Percentiles rank a stretch among this genome's conserved stretches.
phyloP scores from a whole-genome alignment of 2,329 filamentous ascomycete genomes.

The Pseudogymnoascus sp. region DNA sequence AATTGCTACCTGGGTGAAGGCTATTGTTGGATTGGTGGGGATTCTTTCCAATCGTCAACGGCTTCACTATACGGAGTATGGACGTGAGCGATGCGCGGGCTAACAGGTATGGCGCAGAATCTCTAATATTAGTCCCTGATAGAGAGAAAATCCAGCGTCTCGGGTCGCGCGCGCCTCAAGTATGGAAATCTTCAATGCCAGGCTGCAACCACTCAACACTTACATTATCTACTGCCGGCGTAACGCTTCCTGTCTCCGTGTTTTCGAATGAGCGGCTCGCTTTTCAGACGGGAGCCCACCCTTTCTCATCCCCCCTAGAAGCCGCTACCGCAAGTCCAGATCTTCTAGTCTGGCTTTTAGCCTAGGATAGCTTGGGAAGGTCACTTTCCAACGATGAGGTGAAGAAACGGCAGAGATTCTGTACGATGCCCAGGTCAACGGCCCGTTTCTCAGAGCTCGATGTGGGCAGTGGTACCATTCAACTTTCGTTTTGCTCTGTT shows the following conservation, averaged over 20 bases:
- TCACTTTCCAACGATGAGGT: neutral
- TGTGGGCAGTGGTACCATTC: neutral
- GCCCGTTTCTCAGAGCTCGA: conserved; percentile 1
- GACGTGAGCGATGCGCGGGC: neutral
- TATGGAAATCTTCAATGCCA: neutral
- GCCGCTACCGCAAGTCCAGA: neutral
- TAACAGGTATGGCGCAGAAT: neutral
- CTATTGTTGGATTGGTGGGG: neutral
- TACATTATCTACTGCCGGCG: neutral
- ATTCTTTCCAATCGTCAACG: neutral
- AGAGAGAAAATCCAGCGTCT: neutral
- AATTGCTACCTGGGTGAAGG: neutral
- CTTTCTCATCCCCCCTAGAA: neutral
- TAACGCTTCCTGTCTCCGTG: neutral
- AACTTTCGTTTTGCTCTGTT: neutral
- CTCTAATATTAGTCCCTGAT: neutral
- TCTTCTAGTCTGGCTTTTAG: conserved; percentile 1
- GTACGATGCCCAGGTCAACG: conserved; percentile 2
- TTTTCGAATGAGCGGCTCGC: neutral
- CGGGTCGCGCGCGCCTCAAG: conserved; percentile 6
- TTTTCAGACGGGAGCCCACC: neutral
- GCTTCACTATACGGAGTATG: neutral
- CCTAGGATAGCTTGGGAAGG: conserved; percentile 7
- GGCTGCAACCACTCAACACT: neutral
- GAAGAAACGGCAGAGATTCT: conserved; percentile 3